phyloP scores from a whole-genome alignment of 306 rosid genomes.

The Dryas alaskensis region DNA sequence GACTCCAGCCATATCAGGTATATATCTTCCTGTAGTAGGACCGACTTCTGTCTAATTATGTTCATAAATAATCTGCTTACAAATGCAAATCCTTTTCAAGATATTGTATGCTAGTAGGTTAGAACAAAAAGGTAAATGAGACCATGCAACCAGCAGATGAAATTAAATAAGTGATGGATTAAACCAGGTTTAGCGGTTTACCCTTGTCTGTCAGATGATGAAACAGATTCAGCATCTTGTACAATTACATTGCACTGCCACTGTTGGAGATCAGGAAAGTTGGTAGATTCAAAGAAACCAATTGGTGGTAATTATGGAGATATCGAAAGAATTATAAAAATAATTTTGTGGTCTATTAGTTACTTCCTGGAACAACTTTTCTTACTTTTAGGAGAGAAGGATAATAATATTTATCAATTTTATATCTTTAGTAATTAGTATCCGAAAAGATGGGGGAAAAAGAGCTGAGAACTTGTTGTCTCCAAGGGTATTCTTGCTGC shows the following conservation, averaged over 20 bases:
- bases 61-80: not conserved
- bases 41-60: conserved; percentile 14
- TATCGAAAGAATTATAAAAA: not conserved
- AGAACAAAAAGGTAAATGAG: not conserved
- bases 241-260: not conserved
- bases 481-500: not conserved
- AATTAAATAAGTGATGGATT: not conserved
- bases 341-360: not conserved
- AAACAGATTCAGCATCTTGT: not conserved
- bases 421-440: no score
- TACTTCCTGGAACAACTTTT: no score
- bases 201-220: not conserved
- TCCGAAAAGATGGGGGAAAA: not conserved
- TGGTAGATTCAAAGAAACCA: not conserved
- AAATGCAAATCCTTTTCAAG: not conserved
- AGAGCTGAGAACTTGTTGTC: not conserved
- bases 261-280: not conserved
- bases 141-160: not conserved
- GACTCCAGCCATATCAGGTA: conserved; percentile 97
- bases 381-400: no score
- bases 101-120: not conserved
- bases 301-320: not conserved
- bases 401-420: no score
- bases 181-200: not conserved
- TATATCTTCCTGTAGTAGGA: conserved; percentile 8